Evolutionary conservation across 306 rosid species (phyloP), one percentile per base, ranked within the genome.

Genomic region (Prunus padus): DNA sequence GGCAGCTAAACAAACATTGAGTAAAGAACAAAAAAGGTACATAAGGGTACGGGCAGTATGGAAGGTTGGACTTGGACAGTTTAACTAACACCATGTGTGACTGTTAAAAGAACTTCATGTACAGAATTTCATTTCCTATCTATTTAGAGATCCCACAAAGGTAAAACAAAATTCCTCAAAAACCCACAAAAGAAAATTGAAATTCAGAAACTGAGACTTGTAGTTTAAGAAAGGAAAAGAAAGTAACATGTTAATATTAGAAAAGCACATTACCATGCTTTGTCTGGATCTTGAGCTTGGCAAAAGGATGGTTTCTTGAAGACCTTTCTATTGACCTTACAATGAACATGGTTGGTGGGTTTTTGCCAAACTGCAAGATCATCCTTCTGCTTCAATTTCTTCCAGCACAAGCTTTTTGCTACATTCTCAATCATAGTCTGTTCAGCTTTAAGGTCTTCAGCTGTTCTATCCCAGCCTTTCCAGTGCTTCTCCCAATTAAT

Each of bases 301-400:
- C 99, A 96, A 56, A 92, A 85, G 31, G 76, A 77, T 60, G 92
- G 92, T n/a, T 76, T 70, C 87, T 85, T 92, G 90, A 92, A 86
- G 66, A 92, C 79, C 81, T 79, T 92, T 23, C 88, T 45, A 64
- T 68, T 90, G 71, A 75, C 68, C 65, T 77, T 79, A 80, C 99
- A 96, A 77, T 96, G 97, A 7, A 79, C 30, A 69, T 96, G 99
- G 75, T 96, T 92, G 9, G 96, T 84, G 4, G 98, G 93, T 70
- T 96, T 96, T 81, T 88, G 93, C 99, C 99, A 96, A 76, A 96
- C 83, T 6, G 99, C 98, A 81, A 96, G 78, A n/a, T 96, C 97
- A 50, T 65, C 79, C 69, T 76, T 89, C 67, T 96, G 93, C 46
- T 73, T 82, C 77, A 96, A 16, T 77, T 92, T 92, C 76, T 89